Conservation (phyloP, 2,329 filamentous ascomycete genomes). For the Aspergillus tanneri region DNA sequence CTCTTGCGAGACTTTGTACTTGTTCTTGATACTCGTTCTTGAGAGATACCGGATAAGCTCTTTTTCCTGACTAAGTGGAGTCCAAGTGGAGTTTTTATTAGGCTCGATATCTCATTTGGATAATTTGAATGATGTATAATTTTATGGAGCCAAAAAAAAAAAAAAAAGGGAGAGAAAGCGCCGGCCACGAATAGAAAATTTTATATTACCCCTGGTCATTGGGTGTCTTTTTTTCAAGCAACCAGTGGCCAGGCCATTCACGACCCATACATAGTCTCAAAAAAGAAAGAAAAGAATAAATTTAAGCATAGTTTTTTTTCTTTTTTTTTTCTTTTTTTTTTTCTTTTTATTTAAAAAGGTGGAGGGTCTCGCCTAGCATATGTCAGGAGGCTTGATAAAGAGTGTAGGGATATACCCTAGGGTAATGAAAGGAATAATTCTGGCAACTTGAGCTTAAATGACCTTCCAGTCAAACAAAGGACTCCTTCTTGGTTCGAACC, state of each 20-base stretch:
- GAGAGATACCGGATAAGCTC: constrained; percentile 25
- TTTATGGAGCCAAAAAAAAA: constrained; percentile 10
- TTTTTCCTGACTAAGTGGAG: constrained; percentile 36
- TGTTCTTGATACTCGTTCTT: constrained; percentile 11
- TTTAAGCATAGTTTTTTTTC: not conserved
- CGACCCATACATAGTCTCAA: no score
- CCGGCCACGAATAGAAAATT: constrained; percentile 13
- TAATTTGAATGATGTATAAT: constrained; percentile 21
- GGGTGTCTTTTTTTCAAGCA: not conserved
- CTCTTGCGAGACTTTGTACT: not conserved
- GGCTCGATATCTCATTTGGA: constrained; percentile 33
- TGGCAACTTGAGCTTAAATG: not conserved
- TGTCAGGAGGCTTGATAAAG: constrained; percentile 14
- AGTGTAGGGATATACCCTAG: not conserved
- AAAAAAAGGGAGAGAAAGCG: constrained; percentile 15
- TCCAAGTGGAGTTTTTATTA: constrained; percentile 29
- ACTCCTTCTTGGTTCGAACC: not conserved
- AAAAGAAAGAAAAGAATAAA: not conserved
- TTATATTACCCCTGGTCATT: not conserved
- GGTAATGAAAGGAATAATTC: not conserved
- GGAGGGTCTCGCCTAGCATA: constrained; percentile 13
- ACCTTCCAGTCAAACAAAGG: not conserved
- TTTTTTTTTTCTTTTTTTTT: not conserved
- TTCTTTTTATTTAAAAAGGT: constrained; percentile 2
- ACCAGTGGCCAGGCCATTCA: no score